Conservation (phyloP, 116 monocot species). For the Dioscorea cayenensis region DNA sequence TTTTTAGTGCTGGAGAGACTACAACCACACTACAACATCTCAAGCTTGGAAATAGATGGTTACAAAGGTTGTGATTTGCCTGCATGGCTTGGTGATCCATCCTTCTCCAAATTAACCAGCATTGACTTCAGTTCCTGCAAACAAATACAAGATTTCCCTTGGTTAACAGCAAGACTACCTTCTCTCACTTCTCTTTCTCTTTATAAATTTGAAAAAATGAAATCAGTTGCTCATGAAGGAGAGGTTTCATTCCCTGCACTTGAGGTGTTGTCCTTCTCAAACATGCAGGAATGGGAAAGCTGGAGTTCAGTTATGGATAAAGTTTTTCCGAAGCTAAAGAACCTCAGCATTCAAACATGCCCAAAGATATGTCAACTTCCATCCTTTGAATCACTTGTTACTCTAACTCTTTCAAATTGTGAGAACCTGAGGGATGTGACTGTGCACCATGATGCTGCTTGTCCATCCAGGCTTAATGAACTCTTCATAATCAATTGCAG, state of each 20-base stretch:
- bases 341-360: neutral
- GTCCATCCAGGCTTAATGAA: neutral
- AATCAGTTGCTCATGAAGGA: neutral
- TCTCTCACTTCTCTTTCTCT: neutral
- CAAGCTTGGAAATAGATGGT: too few relatives aligned
- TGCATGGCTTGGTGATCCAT: neutral
- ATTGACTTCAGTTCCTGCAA: neutral
- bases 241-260: neutral
- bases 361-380: neutral
- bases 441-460: neutral
- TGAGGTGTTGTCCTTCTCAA: neutral
- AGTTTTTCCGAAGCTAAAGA: neutral
- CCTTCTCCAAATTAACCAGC: neutral
- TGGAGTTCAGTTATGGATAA: neutral
- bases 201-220: neutral
- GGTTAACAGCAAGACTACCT: neutral
- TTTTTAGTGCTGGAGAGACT: too few relatives aligned
- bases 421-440: neutral
- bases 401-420: neutral
- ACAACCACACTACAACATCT: too few relatives aligned
- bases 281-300: neutral
- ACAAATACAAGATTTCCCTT: neutral
- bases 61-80: too few relatives aligned
- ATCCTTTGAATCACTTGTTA: neutral
- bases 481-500: neutral